Conservation (phyloP, 345 rosid genomes). For the Ceriops tagal region DNA sequence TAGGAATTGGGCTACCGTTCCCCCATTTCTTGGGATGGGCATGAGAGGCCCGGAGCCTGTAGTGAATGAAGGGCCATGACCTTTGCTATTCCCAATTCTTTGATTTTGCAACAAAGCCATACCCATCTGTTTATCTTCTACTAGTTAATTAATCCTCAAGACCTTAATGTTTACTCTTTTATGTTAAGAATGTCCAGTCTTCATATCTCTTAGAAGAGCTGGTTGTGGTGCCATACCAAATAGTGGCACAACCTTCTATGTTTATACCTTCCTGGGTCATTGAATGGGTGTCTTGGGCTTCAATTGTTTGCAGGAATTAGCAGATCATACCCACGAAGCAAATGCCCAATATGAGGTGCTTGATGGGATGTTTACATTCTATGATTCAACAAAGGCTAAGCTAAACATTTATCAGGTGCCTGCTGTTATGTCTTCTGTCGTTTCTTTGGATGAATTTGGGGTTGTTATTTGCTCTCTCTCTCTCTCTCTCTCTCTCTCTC, state of each 20-base stretch:
- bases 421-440: neutral
- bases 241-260: no score
- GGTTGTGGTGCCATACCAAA: no score
- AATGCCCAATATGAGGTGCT: conserved; percentile 70
- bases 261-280: no score
- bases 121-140: no score
- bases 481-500: neutral
- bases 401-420: conserved; percentile 89
- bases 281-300: no score
- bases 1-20: neutral
- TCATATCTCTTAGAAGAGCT: no score
- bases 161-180: no score
- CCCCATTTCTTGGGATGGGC: neutral
- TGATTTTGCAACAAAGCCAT: no score
- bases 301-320: conserved; percentile 66
- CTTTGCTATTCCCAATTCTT: no score
- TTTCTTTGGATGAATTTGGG: neutral
- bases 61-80: neutral
- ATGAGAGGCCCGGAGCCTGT: neutral
- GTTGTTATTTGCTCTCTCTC: neutral
- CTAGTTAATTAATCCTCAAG: no score
- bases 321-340: conserved; percentile 71
- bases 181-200: no score
- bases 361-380: conserved; percentile 87
- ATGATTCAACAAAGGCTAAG: conserved; percentile 69